phyloP scores from a whole-genome alignment of 257 asterid species.

The Solanum medicagineum region DNA sequence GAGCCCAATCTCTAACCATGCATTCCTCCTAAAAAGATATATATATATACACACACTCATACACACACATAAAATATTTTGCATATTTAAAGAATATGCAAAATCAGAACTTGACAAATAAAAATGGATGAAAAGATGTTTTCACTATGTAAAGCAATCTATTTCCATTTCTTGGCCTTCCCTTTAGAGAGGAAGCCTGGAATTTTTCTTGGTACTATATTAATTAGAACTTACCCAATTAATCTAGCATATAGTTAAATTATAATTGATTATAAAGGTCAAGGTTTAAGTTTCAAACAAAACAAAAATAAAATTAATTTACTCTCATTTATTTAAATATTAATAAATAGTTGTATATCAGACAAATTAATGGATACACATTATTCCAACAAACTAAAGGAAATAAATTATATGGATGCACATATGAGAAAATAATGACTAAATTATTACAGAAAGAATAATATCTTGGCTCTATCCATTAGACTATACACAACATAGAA shows the following conservation, averaged over 20 bases:
- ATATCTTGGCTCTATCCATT: too few species aligned
- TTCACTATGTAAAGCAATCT: background rate
- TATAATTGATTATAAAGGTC: too few species aligned
- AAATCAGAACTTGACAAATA: too few species aligned
- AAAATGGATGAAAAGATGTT: background rate
- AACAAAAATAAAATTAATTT: background rate
- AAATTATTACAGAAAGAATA: too few species aligned
- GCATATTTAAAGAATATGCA: background rate
- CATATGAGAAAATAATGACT: too few species aligned
- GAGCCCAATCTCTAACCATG: too few species aligned
- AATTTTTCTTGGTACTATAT: background rate
- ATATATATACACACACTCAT: fast-evolving
- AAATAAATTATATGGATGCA: too few species aligned
- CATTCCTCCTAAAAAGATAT: too few species aligned
- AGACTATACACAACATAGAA: too few species aligned
- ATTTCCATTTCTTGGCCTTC: background rate
- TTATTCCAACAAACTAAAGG: background rate
- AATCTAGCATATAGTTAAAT: background rate
- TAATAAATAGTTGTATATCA: background rate
- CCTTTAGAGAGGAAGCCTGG: background rate
- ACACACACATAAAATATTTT: too few species aligned
- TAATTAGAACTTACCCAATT: background rate
- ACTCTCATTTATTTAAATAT: background rate
- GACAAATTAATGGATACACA: background rate
- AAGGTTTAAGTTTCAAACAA: background rate